Percentiles rank a stretch among this genome's conserved stretches.
These are phyloP conservation scores for Eucalyptus viminalis DNA, from an alignment of 345 rosid species.

Conservation along the genomic window DNA sequence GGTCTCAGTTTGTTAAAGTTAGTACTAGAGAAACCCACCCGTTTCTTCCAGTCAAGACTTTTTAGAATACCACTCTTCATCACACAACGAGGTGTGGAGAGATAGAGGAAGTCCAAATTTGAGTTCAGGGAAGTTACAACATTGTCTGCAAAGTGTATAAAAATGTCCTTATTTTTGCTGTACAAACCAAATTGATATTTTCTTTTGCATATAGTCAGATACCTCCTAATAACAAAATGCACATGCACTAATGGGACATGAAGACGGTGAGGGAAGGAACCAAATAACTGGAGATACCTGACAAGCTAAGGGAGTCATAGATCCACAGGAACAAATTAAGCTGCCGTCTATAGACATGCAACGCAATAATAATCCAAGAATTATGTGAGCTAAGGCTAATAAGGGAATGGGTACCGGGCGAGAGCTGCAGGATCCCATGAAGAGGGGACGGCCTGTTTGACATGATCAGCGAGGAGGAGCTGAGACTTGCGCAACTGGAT, in stretches of 20 bases:
- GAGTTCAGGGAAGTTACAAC: not conserved
- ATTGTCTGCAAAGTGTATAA: not conserved
- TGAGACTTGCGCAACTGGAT: conserved; percentile 36
- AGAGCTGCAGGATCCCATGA: conserved; percentile 39
- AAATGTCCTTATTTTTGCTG: not conserved
- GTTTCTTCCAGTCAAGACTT: not conserved
- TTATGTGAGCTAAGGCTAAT: not conserved
- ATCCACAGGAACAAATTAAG: not conserved
- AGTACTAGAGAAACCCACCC: not conserved
- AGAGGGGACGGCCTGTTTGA: conserved; percentile 31
- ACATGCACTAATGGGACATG: not conserved
- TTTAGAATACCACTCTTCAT: not conserved
- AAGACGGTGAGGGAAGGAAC: not conserved
- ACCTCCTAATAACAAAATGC: not conserved
- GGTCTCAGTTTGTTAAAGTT: not conserved
- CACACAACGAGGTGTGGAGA: not conserved
- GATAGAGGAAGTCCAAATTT: not conserved
- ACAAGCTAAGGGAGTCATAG: not conserved
- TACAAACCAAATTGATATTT: not conserved
- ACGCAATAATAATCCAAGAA: not conserved
- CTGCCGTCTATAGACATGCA: not conserved
- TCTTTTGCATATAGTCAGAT: not conserved
- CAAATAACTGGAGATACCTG: not conserved
- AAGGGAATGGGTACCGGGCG: conserved; percentile 7
- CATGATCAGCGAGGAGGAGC: conserved; percentile 24